Evolutionary conservation across 768 basidiomycete species (phyloP).

Genomic region (Boletus rufocinnamomeus): DNA sequence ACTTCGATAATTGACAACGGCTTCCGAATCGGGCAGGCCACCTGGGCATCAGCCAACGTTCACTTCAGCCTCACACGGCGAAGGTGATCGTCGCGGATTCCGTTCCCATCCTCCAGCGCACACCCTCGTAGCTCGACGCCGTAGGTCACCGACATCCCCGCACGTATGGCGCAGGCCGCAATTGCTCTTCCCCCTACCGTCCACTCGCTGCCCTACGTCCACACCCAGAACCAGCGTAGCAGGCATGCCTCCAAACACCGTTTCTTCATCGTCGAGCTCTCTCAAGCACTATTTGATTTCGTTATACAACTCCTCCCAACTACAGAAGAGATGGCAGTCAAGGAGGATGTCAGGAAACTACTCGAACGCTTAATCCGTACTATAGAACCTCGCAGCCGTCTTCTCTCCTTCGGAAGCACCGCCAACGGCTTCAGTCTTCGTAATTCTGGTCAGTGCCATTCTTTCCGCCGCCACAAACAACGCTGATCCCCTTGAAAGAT

Average conservation of each 20-base stretch:
- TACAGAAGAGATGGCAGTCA: slow-evolving; percentile 85
- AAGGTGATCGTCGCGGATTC: slow-evolving; percentile 34
- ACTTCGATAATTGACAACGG: too few relatives aligned
- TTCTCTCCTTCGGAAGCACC: slow-evolving; percentile 94
- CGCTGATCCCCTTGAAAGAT: slow-evolving; percentile 51
- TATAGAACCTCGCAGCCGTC: slow-evolving; percentile 87
- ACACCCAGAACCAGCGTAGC: slow-evolving; percentile 39
- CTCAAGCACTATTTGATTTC: slow-evolving; percentile 90
- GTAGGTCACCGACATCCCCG: not conserved
- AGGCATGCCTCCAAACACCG: slow-evolving; percentile 52
- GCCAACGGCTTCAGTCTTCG: slow-evolving; percentile 96
- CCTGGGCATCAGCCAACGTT: slow-evolving; percentile 19
- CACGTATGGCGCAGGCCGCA: slow-evolving; percentile 34
- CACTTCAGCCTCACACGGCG: slow-evolving; percentile 21
- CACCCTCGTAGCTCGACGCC: slow-evolving; percentile 9
- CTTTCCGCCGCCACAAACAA: slow-evolving; percentile 1
- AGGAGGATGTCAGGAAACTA: slow-evolving; percentile 93
- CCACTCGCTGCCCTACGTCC: slow-evolving; percentile 30
- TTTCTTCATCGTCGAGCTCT: slow-evolving; percentile 73
- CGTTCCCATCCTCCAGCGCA: slow-evolving; percentile 21
- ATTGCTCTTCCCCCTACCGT: slow-evolving; percentile 18
- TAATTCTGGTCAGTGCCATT: slow-evolving; percentile 72
- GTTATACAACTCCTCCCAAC: slow-evolving; percentile 91
- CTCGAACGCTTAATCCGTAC: slow-evolving; percentile 95
- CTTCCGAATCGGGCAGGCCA: too few relatives aligned